Base-by-base conservation (phyloP, 495 filamentous ascomycete genomes). In the Xylaria sp. region DNA sequence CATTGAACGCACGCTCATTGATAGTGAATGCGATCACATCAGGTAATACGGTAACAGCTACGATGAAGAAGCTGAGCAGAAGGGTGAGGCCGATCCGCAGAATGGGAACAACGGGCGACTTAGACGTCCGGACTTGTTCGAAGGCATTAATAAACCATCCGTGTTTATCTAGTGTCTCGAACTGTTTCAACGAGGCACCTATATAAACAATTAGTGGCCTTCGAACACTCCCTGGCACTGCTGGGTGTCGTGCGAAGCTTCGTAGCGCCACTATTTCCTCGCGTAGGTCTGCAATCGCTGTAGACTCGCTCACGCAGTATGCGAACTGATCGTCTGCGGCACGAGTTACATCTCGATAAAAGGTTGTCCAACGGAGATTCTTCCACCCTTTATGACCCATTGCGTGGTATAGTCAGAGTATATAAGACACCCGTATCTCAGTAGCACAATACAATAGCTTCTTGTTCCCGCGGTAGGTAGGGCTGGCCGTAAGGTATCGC, bases 21-120 rank as follows among this genome's bases (percentile, higher is more conserved):
- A 67, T 67, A 17, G 50, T 43, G 64, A 67, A 67, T 11, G 40
- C 64, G 48, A 67, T 67, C 2, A 67, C 64, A 43, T 67, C 64
- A 31, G 64, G 64, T 33, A 67, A 43, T 9, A 67, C 33, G 33
- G 64, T 67, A 19, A 67, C 64, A 1, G 48, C 48, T 40, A 57
- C 57, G 48, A 67, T 67, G 64, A 67, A 57, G 48, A 67, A 67
- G 33, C 64, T 26, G 48, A 67, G 48, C 29, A 67, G 50, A 31
- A 57, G 31, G 7, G 64, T 67, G n/a, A 67, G 33, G 24, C 64
- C 40, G 41, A 67, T 57, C n/a, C 33, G 31, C 33, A 65, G 41
- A 48, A 48, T 35, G 7, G 61, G 9, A 35, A 41, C 11, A 5
- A 35, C 1, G 2, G 19, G 41, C 43, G 61, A 65, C 17, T 65